phyloP scores from a whole-genome alignment of 78 protist genomes.

The Dictyostelium brefeldianum region DNA sequence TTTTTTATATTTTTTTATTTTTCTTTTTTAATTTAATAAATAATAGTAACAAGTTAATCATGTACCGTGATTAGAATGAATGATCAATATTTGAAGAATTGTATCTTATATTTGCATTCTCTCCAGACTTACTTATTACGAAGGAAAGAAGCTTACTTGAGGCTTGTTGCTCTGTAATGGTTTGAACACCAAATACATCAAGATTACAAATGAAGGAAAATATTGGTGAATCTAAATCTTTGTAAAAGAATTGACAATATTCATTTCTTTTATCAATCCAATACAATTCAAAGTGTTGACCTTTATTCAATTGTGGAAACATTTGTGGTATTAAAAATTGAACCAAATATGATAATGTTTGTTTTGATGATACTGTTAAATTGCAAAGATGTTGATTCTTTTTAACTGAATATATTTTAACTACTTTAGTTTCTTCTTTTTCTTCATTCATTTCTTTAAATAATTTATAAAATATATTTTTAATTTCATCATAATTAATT shows the following conservation, averaged over 20 bases:
- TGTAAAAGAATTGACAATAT: constrained; percentile 22
- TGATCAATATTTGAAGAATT: neutral
- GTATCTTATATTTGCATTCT: constrained; percentile 22
- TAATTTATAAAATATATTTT: constrained; percentile 29
- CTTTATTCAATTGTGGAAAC: constrained; percentile 4
- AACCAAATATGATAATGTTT: constrained; percentile 37
- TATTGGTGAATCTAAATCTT: constrained; percentile 49
- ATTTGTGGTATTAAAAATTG: constrained; percentile 49
- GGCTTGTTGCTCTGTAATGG: constrained; percentile 19
- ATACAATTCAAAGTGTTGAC: constrained; percentile 55
- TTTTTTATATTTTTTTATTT: neutral
- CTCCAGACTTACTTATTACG: constrained; percentile 31
- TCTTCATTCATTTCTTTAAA: constrained; percentile 38
- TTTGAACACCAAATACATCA: constrained; percentile 34
- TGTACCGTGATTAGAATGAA: neutral
- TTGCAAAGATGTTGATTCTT: constrained; percentile 52
- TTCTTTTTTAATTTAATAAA: neutral
- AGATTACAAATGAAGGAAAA: constrained; percentile 20
- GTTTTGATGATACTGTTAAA: constrained; percentile 14
- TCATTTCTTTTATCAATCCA: constrained; percentile 49
- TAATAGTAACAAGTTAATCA: too few species aligned
- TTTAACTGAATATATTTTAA: constrained; percentile 28
- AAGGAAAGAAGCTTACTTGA: constrained; percentile 22
- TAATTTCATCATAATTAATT: constrained; percentile 44
- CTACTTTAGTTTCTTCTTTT: constrained; percentile 3